Conservation (phyloP, 371 early-diverging fungal genomes). For the Rhizopus sp. region DNA sequence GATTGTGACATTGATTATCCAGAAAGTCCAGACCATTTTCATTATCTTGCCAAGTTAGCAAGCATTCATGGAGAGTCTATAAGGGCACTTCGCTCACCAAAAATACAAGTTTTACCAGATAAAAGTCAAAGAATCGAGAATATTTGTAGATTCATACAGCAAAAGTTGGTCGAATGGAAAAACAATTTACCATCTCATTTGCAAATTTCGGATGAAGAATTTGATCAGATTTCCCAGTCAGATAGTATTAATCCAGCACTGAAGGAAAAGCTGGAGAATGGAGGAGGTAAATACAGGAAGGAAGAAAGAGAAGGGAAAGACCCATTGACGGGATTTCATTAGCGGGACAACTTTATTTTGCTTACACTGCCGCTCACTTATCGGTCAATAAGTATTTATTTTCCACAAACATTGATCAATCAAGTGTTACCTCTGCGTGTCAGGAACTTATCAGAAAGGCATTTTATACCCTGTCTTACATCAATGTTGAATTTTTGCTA, state of each 20-base stretch:
- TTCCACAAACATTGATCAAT: constrained; percentile 10
- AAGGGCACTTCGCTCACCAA: constrained; percentile 35
- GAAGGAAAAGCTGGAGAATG: constrained; percentile 27
- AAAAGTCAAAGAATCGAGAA: constrained; percentile 25
- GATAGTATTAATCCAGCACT: constrained; percentile 15
- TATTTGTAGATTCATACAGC: constrained; percentile 23
- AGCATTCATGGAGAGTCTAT: constrained; percentile 40
- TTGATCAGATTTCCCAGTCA: constrained; percentile 16
- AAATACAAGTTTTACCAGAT: constrained; percentile 27
- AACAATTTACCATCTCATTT: constrained; percentile 24
- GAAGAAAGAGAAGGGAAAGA: not conserved
- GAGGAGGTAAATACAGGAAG: constrained; percentile 32
- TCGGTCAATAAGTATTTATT: constrained; percentile 31
- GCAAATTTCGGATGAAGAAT: constrained; percentile 19
- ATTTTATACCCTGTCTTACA: constrained; percentile 22
- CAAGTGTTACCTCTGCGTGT: constrained; percentile 19
- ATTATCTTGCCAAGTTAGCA: constrained; percentile 29
- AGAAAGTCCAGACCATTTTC: constrained; percentile 22
- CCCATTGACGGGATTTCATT: not conserved
- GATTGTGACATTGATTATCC: constrained; percentile 46
- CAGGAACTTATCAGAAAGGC: constrained; percentile 17
- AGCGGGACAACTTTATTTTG: constrained; percentile 34
- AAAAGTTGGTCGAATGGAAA: constrained; percentile 34
- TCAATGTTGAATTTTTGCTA: constrained; percentile 19
- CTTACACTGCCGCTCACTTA: constrained; percentile 25